Evolutionary conservation across 2,329 filamentous ascomycete genomes (phyloP), one percentile per base, ranked within the genome.

Genomic region (Aspergillus sp.): DNA sequence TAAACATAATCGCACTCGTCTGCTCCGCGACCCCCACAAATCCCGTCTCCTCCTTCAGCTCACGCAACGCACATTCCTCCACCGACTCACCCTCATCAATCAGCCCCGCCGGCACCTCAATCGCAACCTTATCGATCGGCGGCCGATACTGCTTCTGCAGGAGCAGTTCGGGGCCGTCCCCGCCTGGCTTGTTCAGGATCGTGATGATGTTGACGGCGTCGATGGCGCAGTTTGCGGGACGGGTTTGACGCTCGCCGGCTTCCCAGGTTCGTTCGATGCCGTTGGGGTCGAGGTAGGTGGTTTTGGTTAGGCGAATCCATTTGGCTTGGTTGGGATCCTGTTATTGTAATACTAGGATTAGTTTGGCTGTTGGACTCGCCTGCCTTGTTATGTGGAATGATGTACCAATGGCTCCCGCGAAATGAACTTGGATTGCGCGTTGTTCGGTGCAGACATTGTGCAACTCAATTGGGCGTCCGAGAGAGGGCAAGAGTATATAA

Each of bases 21-120:
- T 68, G 48, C 49, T 68, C 61, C 7, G 66, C 68, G 9, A 67
- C 63, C 3, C 73, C 82, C 53, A 81, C 72, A 57, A 81, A 82
- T 19, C 80, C 80, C 1, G 79, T 82, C 61, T 82, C 80, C 62
- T 83, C 80, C 52, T 72, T 78, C 38, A 82, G 64, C 62, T 82
- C 80, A 12, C 80, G 68, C 7, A 81, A 64, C 8, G 76, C 76
- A 41, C 77, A 78, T 41, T 77, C 71, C 55, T 75, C 72, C 2
- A 78, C 74, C 1, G 72, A 73, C 58, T 82, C 79, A 9, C 72
- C 73, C 38, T 70, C 73, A 56, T 82, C 79, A 30, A 82, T 74
- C 27, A 82, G 66, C 0, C 79, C 79, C 0, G 79, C 78, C 0
- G 79, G 79, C 4, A 81, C 74, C 57, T 83, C 79, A 43, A 82